Conservation (phyloP, 164 flowering plant genomes). For the Umbellularia californica region DNA sequence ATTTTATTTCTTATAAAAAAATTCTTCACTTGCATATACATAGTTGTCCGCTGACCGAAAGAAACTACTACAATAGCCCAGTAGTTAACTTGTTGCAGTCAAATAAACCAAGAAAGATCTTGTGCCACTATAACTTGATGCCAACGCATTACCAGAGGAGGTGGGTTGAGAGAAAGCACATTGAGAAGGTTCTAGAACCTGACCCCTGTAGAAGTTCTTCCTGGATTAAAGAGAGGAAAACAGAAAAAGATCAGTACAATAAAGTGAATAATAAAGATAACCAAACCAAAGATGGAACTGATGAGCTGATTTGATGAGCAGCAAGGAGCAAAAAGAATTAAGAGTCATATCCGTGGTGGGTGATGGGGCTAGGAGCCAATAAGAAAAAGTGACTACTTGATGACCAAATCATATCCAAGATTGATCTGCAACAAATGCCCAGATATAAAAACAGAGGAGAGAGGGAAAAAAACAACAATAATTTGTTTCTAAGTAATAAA, state of each 20-base stretch:
- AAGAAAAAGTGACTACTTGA: background rate
- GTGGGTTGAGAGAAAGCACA: slow-evolving; percentile 82
- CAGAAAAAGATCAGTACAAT: background rate
- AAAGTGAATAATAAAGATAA: background rate
- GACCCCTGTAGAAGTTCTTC: slow-evolving; percentile 53
- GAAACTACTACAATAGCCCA: background rate
- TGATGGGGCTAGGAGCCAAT: background rate
- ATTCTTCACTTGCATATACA: background rate
- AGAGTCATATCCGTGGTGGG: background rate
- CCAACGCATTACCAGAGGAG: slow-evolving; percentile 63
- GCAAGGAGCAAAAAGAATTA: background rate
- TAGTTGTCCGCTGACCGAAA: background rate
- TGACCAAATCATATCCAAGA: background rate
- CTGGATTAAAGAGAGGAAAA: slow-evolving; percentile 33
- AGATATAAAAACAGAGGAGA: too few relatives aligned
- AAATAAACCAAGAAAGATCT: slow-evolving; percentile 55
- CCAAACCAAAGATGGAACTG: background rate
- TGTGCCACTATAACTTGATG: slow-evolving; percentile 43
- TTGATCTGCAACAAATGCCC: too few relatives aligned
- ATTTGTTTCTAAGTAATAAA: too few relatives aligned
- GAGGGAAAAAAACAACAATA: too few relatives aligned
- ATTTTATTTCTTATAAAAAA: background rate
- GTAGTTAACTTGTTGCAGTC: background rate
- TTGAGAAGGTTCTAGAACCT: slow-evolving; percentile 43
- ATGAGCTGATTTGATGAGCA: background rate